Percentiles rank a stretch among this genome's conserved stretches.
These are phyloP conservation scores for Neonectria sp. DNA, from an alignment of 2,329 filamentous ascomycete genomes.

Conservation along the genomic window DNA sequence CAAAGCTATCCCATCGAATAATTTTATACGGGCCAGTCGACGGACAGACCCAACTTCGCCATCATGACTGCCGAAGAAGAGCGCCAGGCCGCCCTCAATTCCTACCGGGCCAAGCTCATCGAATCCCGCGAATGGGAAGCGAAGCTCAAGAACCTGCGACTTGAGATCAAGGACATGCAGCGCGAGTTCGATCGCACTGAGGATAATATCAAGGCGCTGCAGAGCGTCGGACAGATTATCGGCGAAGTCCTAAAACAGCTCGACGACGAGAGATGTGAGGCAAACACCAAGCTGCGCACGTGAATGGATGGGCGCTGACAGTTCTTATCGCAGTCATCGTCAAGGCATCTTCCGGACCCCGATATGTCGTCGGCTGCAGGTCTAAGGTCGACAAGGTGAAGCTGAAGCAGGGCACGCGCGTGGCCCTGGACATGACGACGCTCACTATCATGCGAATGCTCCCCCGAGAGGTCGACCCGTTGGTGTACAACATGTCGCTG, in stretches of 20 bases:
- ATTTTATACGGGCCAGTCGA: neutral
- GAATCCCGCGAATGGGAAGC: constrained; percentile 99
- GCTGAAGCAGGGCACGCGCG: constrained; percentile 97
- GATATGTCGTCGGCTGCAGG: constrained; percentile 98
- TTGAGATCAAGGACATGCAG: constrained; percentile 96
- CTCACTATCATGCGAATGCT: constrained; percentile 99
- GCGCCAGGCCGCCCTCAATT: constrained; percentile 79
- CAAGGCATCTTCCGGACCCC: constrained; percentile 95
- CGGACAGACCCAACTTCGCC: constrained; percentile 26
- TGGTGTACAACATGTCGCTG: constrained; percentile 99
- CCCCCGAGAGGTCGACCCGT: constrained; percentile 95
- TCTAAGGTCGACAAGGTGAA: constrained; percentile 98
- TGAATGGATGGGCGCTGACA: constrained; percentile 40
- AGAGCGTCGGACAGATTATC: constrained; percentile 99
- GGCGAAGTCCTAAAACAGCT: constrained; percentile 99
- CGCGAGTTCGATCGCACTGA: constrained; percentile 97
- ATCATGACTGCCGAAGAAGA: constrained; percentile 70
- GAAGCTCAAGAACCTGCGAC: constrained; percentile 92
- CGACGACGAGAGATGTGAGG: constrained; percentile 96
- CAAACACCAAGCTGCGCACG: constrained; percentile 21
- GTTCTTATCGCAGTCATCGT: constrained; percentile 81
- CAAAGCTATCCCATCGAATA: constrained; percentile 11
- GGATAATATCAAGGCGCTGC: constrained; percentile 99
- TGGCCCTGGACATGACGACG: constrained; percentile 98
- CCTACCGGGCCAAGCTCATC: constrained; percentile 86